These are phyloP conservation scores for Apiotrichum gracile DNA, from an alignment of 1,284 basidiomycete genomes.

Conservation along the genomic window DNA sequence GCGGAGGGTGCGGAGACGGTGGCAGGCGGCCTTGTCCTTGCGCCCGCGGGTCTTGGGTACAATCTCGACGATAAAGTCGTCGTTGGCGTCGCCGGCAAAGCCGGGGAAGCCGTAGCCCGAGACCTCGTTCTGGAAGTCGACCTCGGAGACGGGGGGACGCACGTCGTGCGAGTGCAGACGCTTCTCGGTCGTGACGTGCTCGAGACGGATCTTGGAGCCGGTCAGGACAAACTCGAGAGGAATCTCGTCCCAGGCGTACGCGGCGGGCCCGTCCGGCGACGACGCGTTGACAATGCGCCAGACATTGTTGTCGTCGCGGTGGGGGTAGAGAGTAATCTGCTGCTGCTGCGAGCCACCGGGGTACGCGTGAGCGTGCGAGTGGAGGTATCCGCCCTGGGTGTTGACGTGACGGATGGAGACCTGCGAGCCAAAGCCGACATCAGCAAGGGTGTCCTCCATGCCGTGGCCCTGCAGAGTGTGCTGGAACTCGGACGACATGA, in stretches of 20 bases:
- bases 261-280: slow-evolving; percentile 46
- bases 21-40: slow-evolving; percentile 61
- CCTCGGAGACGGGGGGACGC: slow-evolving; percentile 92
- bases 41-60: slow-evolving; percentile 50
- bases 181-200: slow-evolving; percentile 75
- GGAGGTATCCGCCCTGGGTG: slow-evolving; percentile 95
- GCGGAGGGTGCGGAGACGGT: slow-evolving; percentile 70
- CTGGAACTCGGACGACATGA: slow-evolving; percentile 98
- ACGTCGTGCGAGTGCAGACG: slow-evolving; percentile 90
- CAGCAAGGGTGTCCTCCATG: slow-evolving; percentile 92
- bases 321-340: slow-evolving; percentile 97
- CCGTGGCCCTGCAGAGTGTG: slow-evolving; percentile 86
- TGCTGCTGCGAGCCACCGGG: slow-evolving; percentile 77
- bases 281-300: slow-evolving; percentile 77
- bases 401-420: slow-evolving; percentile 84
- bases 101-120: slow-evolving; percentile 79
- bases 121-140: slow-evolving; percentile 99
- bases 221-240: slow-evolving; percentile 63
- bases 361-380: slow-evolving; percentile 87
- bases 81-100: slow-evolving; percentile 68
- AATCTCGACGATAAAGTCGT: slow-evolving; percentile 93
- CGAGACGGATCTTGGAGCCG: slow-evolving; percentile 71
- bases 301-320: slow-evolving; percentile 84
- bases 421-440: slow-evolving; percentile 78
- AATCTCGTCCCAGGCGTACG: slow-evolving; percentile 55